Evolutionary conservation across 371 early-diverging fungal genomes (phyloP).

Genomic region (Mucor indicus): DNA sequence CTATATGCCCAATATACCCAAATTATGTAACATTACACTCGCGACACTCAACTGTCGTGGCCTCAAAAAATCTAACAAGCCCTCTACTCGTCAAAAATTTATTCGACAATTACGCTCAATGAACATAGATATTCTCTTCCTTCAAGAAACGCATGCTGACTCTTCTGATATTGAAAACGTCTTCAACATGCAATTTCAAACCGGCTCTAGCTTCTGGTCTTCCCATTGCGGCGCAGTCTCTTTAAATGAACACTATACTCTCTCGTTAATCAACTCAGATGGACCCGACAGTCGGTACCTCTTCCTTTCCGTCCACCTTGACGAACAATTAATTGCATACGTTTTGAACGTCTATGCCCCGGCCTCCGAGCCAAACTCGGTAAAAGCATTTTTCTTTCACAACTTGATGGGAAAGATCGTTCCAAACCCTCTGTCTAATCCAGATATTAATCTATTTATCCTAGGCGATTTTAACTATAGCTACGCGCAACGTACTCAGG

Average conservation of each 20-base stretch:
- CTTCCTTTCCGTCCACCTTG: neutral
- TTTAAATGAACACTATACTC: no score
- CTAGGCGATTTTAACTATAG: conserved; percentile 6
- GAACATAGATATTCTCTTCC: conserved; percentile 1
- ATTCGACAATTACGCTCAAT: neutral
- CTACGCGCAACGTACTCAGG: no score
- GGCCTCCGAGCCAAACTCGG: no score
- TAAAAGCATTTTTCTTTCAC: no score
- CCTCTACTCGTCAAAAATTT: neutral
- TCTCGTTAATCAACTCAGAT: no score
- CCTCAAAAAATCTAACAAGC: neutral
- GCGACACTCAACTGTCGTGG: conserved; percentile 9
- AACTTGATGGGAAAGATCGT: no score
- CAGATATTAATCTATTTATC: neutral
- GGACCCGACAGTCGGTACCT: neutral
- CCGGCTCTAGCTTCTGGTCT: neutral
- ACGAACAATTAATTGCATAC: neutral
- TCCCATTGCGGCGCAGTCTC: conserved; percentile 3
- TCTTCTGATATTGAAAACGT: neutral
- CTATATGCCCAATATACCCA: no score
- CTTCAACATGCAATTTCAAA: neutral
- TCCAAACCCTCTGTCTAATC: neutral
- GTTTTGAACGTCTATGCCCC: no score
- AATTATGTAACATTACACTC: no score
- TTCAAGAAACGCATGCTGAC: conserved; percentile 6